A percentile compares a stretch with the other conserved stretches of the same genome.
phyloP scores from a whole-genome alignment of 768 basidiomycete genomes.

The Suillus subaureus region DNA sequence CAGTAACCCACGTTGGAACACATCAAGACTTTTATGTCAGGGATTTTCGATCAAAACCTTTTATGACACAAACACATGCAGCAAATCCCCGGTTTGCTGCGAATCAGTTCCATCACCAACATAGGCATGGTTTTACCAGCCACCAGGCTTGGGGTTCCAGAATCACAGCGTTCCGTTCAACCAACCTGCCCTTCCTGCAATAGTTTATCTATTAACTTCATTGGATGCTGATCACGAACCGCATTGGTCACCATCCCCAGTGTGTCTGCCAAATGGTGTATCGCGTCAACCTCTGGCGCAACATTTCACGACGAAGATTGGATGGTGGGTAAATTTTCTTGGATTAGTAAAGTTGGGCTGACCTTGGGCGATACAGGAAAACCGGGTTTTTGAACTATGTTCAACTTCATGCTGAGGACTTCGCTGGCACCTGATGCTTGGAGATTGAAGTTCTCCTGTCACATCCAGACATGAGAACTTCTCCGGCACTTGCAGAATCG shows the following conservation, averaged over 20 bases:
- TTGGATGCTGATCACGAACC: slow-evolving; percentile 34
- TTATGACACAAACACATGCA: slow-evolving; percentile 12
- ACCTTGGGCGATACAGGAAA: slow-evolving; percentile 22
- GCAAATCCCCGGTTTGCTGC: slow-evolving; percentile 10
- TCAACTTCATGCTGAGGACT: slow-evolving; percentile 40
- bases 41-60: slow-evolving; percentile 33
- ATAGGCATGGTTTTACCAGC: slow-evolving; percentile 20
- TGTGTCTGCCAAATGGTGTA: slow-evolving; percentile 22
- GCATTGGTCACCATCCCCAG: slow-evolving; percentile 42
- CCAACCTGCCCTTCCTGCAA: slow-evolving; percentile 35
- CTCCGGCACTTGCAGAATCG: neutral
- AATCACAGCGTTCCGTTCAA: slow-evolving; percentile 16
- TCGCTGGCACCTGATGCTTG: slow-evolving; percentile 16
- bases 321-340: slow-evolving; percentile 27
- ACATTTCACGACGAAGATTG: slow-evolving; percentile 31
- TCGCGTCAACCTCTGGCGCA: slow-evolving; percentile 23
- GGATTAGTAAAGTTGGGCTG: neutral
- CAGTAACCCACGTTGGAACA: slow-evolving; percentile 45
- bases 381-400: slow-evolving; percentile 42
- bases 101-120: slow-evolving; percentile 17
- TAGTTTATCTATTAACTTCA: slow-evolving; percentile 48
- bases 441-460: neutral
- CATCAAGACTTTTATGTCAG: slow-evolving; percentile 43
- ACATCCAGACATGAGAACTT: neutral
- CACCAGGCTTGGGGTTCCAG: slow-evolving; percentile 17